Evolutionary conservation across 2,329 filamentous ascomycete species (phyloP), one percentile per base, ranked within the genome.

Genomic region (Fusarium sp.): DNA sequence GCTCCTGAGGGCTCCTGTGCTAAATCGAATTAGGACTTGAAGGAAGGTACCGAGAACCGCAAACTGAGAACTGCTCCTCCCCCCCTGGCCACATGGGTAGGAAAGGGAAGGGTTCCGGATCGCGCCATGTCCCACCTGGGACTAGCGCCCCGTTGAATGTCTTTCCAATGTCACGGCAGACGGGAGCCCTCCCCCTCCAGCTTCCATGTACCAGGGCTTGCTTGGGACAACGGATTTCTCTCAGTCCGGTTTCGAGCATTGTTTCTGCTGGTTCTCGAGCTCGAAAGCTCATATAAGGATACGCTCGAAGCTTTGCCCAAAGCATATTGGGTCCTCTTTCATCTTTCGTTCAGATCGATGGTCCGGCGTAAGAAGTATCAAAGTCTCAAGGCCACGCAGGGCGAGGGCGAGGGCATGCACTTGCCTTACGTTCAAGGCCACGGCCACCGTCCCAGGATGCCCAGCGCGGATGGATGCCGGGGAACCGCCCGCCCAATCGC

Each of bases 141-240:
- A 31, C 46, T 63, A 66, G 55, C 18, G 6, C 30, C 48, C 63
- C 51, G 44, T 53, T 27, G 36, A 28, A 58, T 53, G 28, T 36
- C 46, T 59, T 57, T 50, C 40, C 53, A 59, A 68, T 68, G 65
- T 62, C 62, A 66, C 58, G 44, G 62, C 46, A 46, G 62, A 47
- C 57, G 62, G 65, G 62, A 56, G 44, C 10, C 56, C 54, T 47
- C 23, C 41, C 31, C 41, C 34, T 46, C 44, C 28, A 55, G 31
- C 13, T 10, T 27, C 39, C 13, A 61, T 55, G 15, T n/a, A 60
- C n/a, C 51, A 60, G 60, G 52, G 30, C 36, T 43, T 28, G 15
- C 31, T 18, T 13, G 18, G 18, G 13, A 18, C 39, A 40, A 11
- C 34, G 52, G 62, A 39, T 39, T 40, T 50, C 61, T 41, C 47